A percentile compares a stretch with the other conserved stretches of the same genome.
phyloP scores from a whole-genome alignment of 495 filamentous ascomycete species.

The Daldinia decipiens region DNA sequence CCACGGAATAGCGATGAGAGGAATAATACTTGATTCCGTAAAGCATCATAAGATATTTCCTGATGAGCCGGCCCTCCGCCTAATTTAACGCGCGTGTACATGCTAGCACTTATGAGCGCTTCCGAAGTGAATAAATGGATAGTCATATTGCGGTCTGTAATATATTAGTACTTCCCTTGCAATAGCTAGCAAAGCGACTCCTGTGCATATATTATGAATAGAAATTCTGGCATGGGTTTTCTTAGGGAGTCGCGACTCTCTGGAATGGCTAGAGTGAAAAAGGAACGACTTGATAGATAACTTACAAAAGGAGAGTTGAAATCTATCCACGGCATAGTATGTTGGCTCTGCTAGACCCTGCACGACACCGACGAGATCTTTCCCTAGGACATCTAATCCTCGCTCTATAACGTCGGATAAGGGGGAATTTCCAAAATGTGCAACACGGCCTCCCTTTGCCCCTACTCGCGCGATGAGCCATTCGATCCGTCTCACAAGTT shows the following conservation, averaged over 20 bases:
- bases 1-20: conserved; percentile 92
- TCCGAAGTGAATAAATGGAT: conserved; percentile 97
- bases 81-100: conserved; percentile 90
- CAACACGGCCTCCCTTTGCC: conserved; percentile 87
- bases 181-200: neutral
- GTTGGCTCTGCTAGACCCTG: conserved; percentile 85
- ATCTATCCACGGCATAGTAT: conserved; percentile 92
- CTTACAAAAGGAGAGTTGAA: conserved; percentile 87
- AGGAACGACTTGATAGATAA: neutral
- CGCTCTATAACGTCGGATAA: conserved; percentile 86
- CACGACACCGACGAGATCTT: conserved; percentile 83
- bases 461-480: conserved; percentile 89
- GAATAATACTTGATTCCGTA: conserved; percentile 83
- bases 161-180: conserved; percentile 10
- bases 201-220: neutral
- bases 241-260: neutral
- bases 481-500: conserved; percentile 85
- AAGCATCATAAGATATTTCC: conserved; percentile 74
- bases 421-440: conserved; percentile 85
- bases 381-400: conserved; percentile 89
- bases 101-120: conserved; percentile 83
- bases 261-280: neutral
- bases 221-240: neutral
- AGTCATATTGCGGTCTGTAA: conserved; percentile 86
- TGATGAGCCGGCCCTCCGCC: conserved; percentile 85